Base-by-base conservation (phyloP, 371 early-diverging fungal species). In the Polyrhizophydium stewartii region DNA sequence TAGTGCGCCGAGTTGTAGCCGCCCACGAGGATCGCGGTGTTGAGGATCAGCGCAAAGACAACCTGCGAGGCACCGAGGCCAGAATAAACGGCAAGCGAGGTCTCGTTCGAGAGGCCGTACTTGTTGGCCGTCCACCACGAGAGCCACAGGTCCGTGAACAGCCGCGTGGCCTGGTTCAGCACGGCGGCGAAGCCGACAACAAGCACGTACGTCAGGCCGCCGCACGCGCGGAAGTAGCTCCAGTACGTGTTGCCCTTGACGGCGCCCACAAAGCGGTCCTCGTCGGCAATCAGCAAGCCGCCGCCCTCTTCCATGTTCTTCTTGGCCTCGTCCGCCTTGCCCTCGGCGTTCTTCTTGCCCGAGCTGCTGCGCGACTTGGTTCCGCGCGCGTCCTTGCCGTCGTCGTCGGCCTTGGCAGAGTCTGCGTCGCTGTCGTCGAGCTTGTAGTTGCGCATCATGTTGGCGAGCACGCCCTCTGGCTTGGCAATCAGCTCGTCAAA, bases 221-320 rank as follows among this genome's bases (percentile, higher is more conserved):
- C 40, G 19, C 12, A 10, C 10, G 40, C 40, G 12, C 19, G 10
- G 40, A 40, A 12, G 40, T 40, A 40, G 19, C 10, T 19, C 40
- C 12, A 10, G 40, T 40, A 40, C 10, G 40, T 40, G 12, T 10
- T 12, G 10, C 40, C 12, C 40, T 40, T 40, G 40, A 40, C 40
- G 40, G 12, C 19, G 10, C 40, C 40, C 40, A n/a, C 16, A 43
- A 43, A 43, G 37, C 82, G 86, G 50, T 83, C 78, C 65, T 89
- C 88, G 16, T 76, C 75, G 0, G 84, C 81, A 61, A 90, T 66
- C 25, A 71, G 53, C 19, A 21, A 64, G 3, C 56, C 59, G 12
- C 50, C 47, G 24, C 38, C n/a, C 16, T 22, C 60, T 6, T 37
- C 66, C 28, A 55, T 40, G 21, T 38, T 25, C 28, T 60, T 58